These are phyloP conservation scores for Aspergillus sp. DNA, from an alignment of 2,329 filamentous ascomycete species.

Conservation along the genomic window DNA sequence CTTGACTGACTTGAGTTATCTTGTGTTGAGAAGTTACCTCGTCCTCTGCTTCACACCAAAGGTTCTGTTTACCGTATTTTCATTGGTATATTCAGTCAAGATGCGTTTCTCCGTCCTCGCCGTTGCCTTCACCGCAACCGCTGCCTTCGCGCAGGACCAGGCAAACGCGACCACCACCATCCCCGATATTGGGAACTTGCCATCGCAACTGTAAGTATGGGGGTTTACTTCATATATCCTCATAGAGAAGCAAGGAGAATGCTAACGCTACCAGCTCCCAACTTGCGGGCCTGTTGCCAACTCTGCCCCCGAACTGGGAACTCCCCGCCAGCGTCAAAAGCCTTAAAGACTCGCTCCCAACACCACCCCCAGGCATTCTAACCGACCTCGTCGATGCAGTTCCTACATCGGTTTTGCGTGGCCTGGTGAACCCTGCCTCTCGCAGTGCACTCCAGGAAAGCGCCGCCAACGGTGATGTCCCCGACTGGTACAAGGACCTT, in stretches of 20 bases:
- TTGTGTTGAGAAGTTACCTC: neutral
- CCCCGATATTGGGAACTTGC: neutral
- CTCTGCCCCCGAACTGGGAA: neutral
- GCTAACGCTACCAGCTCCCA: neutral
- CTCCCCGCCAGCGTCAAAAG: neutral
- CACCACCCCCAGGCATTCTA: neutral
- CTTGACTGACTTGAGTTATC: neutral
- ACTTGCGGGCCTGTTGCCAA: neutral
- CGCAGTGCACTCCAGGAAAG: neutral
- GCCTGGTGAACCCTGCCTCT: neutral
- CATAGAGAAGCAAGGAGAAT: no score
- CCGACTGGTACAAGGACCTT: neutral
- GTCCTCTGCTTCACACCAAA: neutral
- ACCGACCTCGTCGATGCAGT: neutral
- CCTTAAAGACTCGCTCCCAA: neutral
- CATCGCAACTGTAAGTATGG: neutral
- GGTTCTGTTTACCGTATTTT: neutral
- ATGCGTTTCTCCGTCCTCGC: neutral
- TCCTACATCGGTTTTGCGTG: neutral
- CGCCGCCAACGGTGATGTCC: neutral
- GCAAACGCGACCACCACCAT: neutral
- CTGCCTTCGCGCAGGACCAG: neutral
- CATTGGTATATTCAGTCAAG: neutral
- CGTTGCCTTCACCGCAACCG: neutral
- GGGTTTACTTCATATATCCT: neutral